Base-by-base conservation (phyloP, 306 rosid species). In the Cucurbita maxima region DNA sequence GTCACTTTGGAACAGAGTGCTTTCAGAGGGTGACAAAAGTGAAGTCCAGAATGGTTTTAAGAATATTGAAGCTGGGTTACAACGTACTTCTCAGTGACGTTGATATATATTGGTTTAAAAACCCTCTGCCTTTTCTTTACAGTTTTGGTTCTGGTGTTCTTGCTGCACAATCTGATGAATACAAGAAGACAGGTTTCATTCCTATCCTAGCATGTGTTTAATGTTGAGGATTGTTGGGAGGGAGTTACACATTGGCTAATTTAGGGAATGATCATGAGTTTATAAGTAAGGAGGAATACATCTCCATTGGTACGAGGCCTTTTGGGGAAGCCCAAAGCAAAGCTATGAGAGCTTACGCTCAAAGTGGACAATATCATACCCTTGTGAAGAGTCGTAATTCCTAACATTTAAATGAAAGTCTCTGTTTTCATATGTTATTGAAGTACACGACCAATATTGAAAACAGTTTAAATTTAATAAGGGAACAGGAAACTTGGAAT, bases 21-120 rank as follows among this genome's bases (percentile, higher is more conserved):
- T 94, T 94, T 80, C 98, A 86, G 78, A 90, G 86, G 89, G 98
- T 94, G 84, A 94, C 97, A 41, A 90, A 94, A 82, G 97, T 94
- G 80, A 90, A 90, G 84, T 94, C 98, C 58, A 87, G 91, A 83
- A 76, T 83, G 78, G 97, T 94, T 79, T 75, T 94, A 72, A 84
- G 81, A 81, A 94, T 91, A 76, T 86, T 89, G 76, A 86, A 84
- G 87, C 82, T 91, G 41, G 99, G 95, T 41, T 94, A 89, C 87
- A 94, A 85, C 62, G 96, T 91, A 73, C 89, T 94, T 77, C 96
- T 94, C 37, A 94, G 96, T 72, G 97, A 94, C 76, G 96, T 89
- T 37, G 99, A 94, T 77, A 80, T 81, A 20, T 91, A 89, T 78
- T 94, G 99, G 99, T 94, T 94, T 81, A 79, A 67, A 78, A 94